phyloP scores from a whole-genome alignment of 1,284 basidiomycete genomes.

The Stygiomarasmius scandens region DNA sequence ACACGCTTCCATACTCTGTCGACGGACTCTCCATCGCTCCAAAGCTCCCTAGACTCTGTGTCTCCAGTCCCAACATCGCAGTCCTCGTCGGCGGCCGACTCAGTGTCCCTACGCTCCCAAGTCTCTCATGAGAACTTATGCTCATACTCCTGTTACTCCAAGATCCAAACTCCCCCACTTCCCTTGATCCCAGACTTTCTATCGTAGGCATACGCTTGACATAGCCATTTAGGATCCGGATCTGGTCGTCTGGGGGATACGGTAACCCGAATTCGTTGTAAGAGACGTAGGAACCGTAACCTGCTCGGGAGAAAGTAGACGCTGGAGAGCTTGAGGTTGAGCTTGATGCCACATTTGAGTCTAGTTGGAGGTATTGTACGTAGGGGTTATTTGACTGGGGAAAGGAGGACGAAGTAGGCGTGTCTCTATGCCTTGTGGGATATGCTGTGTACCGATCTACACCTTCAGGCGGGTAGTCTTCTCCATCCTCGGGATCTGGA shows the following conservation, averaged over 20 bases:
- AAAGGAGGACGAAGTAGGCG: conserved; percentile 19
- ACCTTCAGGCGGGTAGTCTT: conserved; percentile 6
- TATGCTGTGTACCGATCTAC: background rate
- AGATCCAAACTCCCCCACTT: background rate
- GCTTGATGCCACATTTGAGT: background rate
- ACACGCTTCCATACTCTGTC: background rate
- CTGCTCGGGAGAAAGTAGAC: conserved; percentile 21
- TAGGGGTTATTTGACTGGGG: conserved; percentile 4
- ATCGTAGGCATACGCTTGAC: conserved; percentile 79
- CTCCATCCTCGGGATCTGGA: conserved; percentile 12
- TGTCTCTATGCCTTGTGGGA: conserved; percentile 8
- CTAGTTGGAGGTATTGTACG: background rate
- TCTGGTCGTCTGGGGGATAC: conserved; percentile 50
- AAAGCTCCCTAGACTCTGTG: no score
- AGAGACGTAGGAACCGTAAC: conserved; percentile 27
- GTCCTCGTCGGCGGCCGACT: no score
- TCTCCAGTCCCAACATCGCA: no score
- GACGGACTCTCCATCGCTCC: no score
- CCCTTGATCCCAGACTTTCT: conserved; percentile 35
- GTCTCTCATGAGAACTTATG: no score
- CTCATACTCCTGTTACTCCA: no score
- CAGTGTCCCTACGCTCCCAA: background rate
- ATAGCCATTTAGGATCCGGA: conserved; percentile 61
- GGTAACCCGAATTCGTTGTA: conserved; percentile 50
- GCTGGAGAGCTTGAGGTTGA: background rate